phyloP scores from a whole-genome alignment of 78 protist genomes.

The Dictyostelium purpureum region DNA sequence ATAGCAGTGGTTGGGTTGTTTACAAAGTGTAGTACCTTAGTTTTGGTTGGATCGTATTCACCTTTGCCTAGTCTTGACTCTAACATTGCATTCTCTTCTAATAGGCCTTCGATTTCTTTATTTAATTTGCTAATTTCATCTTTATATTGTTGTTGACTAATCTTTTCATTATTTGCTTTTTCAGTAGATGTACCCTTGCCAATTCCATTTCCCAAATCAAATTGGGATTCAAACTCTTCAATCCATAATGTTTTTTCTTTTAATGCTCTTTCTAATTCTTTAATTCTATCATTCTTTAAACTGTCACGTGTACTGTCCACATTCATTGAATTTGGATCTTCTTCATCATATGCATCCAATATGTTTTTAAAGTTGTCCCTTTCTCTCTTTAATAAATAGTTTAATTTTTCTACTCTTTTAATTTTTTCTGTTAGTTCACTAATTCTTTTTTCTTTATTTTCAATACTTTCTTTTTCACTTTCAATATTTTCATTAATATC shows the following conservation, averaged over 20 bases:
- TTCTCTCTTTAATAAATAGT: conserved; percentile 34
- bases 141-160: background rate
- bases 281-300: background rate
- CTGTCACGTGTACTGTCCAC: background rate
- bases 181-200: background rate
- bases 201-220: background rate
- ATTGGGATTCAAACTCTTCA: conserved; percentile 19
- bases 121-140: conserved; percentile 23
- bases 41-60: conserved; percentile 58
- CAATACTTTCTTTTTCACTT: background rate
- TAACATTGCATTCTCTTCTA: conserved; percentile 72
- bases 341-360: conserved; percentile 54
- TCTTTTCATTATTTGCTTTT: background rate
- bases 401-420: background rate
- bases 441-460: background rate
- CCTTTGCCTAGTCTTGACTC: conserved; percentile 82
- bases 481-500: background rate
- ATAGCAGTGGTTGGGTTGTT: conserved; percentile 33
- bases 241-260: conserved; percentile 19
- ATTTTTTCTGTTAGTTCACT: conserved; percentile 30
- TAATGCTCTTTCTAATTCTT: conserved; percentile 44
- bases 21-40: conserved; percentile 69
- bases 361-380: conserved; percentile 41
- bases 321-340: background rate
- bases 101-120: conserved; percentile 44